Conservation (phyloP, 1,139 yeast species). For the Diutina sp. region DNA sequence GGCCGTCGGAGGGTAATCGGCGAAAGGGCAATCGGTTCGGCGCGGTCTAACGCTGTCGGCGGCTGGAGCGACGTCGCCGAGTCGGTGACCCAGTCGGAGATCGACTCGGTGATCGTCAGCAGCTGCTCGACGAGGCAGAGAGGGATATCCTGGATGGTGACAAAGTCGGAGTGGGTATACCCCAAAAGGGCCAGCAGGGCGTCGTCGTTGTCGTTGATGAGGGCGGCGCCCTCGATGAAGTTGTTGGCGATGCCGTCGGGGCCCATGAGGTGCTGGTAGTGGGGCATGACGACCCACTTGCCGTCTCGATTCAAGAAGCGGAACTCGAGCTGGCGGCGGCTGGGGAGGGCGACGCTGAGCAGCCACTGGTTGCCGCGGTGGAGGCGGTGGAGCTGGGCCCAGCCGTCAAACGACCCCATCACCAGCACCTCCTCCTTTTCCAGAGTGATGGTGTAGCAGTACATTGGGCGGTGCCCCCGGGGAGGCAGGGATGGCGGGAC, state of each 20-base stretch:
- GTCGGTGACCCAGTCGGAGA: background rate
- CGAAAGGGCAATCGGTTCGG: background rate
- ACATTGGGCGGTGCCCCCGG: background rate
- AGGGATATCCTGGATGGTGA: background rate
- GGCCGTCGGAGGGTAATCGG: background rate
- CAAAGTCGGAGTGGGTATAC: background rate
- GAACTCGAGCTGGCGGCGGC: background rate
- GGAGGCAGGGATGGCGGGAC: too few species aligned
- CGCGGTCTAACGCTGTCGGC: background rate
- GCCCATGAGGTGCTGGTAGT: background rate
- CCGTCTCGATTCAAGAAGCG: background rate
- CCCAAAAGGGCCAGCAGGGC: background rate
- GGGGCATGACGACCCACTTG: background rate
- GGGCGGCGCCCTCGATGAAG: background rate
- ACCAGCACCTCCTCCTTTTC: background rate
- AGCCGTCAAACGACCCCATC: background rate
- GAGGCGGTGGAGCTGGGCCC: background rate
- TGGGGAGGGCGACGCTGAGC: background rate
- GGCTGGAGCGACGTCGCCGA: background rate
- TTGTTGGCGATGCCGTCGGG: background rate
- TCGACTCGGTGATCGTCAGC: background rate
- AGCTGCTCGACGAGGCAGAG: background rate
- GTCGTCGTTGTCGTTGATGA: background rate
- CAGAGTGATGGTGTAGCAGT: conserved; percentile 1
- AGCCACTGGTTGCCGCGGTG: background rate